These are phyloP conservation scores for Tulasnella sp. DNA, from an alignment of 768 basidiomycete genomes.

Conservation along the genomic window DNA sequence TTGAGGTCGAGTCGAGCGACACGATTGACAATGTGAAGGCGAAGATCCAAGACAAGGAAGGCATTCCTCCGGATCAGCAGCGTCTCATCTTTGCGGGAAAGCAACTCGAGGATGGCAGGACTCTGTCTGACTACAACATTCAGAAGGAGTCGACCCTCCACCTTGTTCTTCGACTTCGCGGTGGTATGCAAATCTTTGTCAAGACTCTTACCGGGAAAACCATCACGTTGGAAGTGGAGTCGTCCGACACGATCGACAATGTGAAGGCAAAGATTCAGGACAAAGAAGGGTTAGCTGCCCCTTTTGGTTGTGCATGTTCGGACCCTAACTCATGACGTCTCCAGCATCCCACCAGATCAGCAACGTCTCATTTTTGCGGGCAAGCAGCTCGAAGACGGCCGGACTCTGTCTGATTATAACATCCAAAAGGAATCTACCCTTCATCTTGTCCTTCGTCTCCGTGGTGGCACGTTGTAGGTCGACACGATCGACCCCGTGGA, in stretches of 20 bases:
- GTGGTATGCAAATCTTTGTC: conserved; percentile 63
- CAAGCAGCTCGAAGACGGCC: conserved; percentile 91
- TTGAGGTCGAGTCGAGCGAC: conserved; percentile 42
- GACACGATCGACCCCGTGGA: conserved; percentile 47
- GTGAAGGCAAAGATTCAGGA: conserved; percentile 39
- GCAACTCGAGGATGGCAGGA: conserved; percentile 91
- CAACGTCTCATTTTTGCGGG: conserved; percentile 70
- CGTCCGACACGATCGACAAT: conserved; percentile 47
- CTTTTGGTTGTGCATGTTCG: not conserved
- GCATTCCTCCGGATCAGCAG: conserved; percentile 45
- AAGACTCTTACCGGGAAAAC: conserved; percentile 34
- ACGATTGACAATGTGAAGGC: conserved; percentile 42
- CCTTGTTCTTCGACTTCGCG: conserved; percentile 45
- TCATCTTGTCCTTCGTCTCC: conserved; percentile 45
- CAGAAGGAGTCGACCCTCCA: conserved; percentile 45
- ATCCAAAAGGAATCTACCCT: conserved; percentile 45
- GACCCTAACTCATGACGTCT: not conserved
- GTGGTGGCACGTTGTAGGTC: conserved; percentile 51
- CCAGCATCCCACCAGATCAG: conserved; percentile 40
- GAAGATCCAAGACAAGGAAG: conserved; percentile 36
- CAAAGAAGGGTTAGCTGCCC: conserved; percentile 31
- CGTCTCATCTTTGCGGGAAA: conserved; percentile 78
- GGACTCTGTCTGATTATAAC: conserved; percentile 63
- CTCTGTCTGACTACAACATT: conserved; percentile 55
- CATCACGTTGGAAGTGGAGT: conserved; percentile 55